Evolutionary conservation across 2,329 filamentous ascomycete genomes (phyloP).

Genomic region (Celoporthe dispersa): DNA sequence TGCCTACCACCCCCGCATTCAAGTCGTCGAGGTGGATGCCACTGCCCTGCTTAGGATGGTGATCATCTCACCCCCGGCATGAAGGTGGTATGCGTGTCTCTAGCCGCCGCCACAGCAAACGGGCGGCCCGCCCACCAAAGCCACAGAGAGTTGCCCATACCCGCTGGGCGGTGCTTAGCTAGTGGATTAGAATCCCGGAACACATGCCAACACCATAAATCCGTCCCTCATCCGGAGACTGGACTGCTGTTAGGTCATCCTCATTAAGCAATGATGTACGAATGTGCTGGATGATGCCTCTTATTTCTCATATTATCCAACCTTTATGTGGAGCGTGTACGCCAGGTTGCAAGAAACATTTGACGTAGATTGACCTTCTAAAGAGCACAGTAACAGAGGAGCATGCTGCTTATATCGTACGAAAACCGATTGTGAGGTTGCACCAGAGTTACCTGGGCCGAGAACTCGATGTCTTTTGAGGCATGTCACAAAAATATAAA

Average conservation of each 20-base stretch:
- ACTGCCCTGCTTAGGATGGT: conserved; percentile 1
- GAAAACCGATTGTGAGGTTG: neutral
- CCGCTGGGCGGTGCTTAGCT: neutral
- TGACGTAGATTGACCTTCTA: no score
- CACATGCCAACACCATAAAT: neutral
- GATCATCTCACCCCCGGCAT: neutral
- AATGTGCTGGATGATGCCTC: neutral
- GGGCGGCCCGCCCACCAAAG: conserved; percentile 2
- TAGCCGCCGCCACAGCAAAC: neutral
- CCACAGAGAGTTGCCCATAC: neutral
- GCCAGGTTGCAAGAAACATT: no score
- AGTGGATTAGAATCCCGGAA: neutral
- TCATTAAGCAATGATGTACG: neutral
- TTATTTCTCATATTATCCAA: neutral
- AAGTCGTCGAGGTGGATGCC: neutral
- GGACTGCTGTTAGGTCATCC: neutral
- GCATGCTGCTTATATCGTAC: neutral
- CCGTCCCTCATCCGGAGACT: neutral
- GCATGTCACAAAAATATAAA: neutral
- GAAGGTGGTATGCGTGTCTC: neutral
- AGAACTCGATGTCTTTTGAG: no score
- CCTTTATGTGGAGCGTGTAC: no score
- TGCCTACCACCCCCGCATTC: neutral
- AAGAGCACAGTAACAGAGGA: neutral
- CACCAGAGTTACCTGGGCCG: no score